Conservation (phyloP, 2,329 filamentous ascomycete species). For the Cladophialophora carrionii region DNA sequence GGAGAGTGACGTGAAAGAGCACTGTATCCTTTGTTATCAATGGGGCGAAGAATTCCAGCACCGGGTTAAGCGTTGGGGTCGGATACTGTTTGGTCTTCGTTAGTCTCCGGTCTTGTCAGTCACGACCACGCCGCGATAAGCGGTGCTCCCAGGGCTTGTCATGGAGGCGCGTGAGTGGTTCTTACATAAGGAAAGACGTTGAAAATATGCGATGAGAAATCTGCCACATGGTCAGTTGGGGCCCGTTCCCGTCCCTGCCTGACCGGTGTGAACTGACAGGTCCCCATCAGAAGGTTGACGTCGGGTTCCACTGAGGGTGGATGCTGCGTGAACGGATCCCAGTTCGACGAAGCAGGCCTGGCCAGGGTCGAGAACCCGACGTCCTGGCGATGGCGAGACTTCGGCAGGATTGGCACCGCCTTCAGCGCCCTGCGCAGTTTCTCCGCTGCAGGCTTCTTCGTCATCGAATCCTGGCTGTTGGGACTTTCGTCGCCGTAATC, state of each 20-base stretch:
- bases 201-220: constrained; percentile 19
- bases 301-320: constrained; percentile 14
- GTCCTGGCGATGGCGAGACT: constrained; percentile 3
- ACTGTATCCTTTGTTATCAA: constrained; percentile 18
- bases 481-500: constrained; percentile 17
- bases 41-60: constrained; percentile 21
- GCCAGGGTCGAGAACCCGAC: neutral
- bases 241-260: neutral
- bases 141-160: neutral
- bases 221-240: constrained; percentile 7
- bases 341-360: neutral
- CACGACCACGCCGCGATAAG: neutral
- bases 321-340: constrained; percentile 18
- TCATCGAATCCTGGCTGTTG: neutral
- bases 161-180: neutral
- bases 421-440: neutral
- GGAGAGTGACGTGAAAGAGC: constrained; percentile 18
- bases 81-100: constrained; percentile 13
- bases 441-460: constrained; percentile 2
- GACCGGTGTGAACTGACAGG: constrained; percentile 6
- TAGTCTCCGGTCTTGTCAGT: constrained; percentile 1
- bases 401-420: constrained; percentile 18
- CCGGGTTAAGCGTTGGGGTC: constrained; percentile 17
- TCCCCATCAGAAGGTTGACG: constrained; percentile 18
- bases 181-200: constrained; percentile 19